Conservation (phyloP, 192 early-diverging fungal species). For the Backusella australiensis region DNA sequence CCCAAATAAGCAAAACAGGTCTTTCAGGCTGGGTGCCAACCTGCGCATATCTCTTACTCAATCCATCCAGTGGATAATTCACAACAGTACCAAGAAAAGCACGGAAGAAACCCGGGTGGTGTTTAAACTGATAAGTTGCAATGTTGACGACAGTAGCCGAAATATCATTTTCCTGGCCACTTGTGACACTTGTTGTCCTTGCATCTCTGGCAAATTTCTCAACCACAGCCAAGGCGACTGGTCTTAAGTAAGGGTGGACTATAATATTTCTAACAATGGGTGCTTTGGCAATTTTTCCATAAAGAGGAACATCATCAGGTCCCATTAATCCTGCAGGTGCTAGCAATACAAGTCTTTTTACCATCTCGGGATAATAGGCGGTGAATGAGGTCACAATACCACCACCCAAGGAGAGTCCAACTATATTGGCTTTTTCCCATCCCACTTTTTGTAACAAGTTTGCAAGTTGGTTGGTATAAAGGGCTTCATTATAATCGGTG, state of each 20-base stretch:
- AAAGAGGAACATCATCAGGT: conserved; percentile 14
- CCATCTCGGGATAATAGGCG: conserved; percentile 36
- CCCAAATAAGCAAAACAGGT: conserved; percentile 36
- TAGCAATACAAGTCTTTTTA: conserved; percentile 40
- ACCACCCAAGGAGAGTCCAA: conserved; percentile 47
- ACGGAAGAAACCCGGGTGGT: conserved; percentile 34
- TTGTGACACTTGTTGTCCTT: not conserved
- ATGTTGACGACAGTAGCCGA: not conserved
- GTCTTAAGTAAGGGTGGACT: conserved; percentile 8
- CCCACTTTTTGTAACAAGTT: conserved; percentile 44
- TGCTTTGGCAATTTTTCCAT: conserved; percentile 2
- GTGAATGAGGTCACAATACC: conserved; percentile 46
- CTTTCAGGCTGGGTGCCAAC: conserved; percentile 20
- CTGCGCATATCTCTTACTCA: conserved; percentile 21
- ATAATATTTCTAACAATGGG: conserved; percentile 18
- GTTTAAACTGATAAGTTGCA: conserved; percentile 20
- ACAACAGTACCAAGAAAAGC: conserved; percentile 27
- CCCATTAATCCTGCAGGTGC: conserved; percentile 49
- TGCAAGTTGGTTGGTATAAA: conserved; percentile 42
- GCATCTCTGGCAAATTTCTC: not conserved
- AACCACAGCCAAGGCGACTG: conserved; percentile 12
- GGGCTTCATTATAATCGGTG: conserved; percentile 29
- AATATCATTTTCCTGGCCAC: not conserved
- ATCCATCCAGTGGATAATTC: conserved; percentile 25
- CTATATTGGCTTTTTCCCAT: conserved; percentile 37